These are phyloP conservation scores for Nevesoporus exiguus DNA, from an alignment of 768 basidiomycete species.

Conservation along the genomic window DNA sequence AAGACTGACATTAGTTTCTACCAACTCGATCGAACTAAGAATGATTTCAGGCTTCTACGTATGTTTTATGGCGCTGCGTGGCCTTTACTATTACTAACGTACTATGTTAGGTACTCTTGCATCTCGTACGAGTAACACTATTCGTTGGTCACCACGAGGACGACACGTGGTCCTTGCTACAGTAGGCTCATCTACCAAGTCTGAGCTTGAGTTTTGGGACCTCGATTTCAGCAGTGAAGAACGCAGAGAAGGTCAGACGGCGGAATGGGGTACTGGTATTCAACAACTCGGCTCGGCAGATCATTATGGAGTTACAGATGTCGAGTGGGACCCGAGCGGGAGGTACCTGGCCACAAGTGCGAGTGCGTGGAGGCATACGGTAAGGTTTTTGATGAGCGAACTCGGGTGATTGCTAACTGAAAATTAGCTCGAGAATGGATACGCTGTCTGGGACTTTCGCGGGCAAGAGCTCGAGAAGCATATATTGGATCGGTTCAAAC, in stretches of 20 bases:
- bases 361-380: slow-evolving; percentile 92
- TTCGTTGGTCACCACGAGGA: slow-evolving; percentile 95
- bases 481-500: slow-evolving; percentile 93
- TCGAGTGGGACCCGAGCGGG: slow-evolving; percentile 98
- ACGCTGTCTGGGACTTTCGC: slow-evolving; percentile 95
- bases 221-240: slow-evolving; percentile 80
- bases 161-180: slow-evolving; percentile 95
- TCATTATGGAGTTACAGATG: slow-evolving; percentile 96
- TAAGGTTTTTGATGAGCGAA: slow-evolving; percentile 37
- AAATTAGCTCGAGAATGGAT: slow-evolving; percentile 89
- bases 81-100: slow-evolving; percentile 3
- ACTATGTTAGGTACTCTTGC: slow-evolving; percentile 61
- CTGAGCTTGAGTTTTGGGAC: slow-evolving; percentile 99
- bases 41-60: slow-evolving; percentile 92
- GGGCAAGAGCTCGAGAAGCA: slow-evolving; percentile 92
- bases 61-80: slow-evolving; percentile 26
- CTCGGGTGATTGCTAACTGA: slow-evolving; percentile 8
- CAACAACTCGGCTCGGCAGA: slow-evolving; percentile 83
- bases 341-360: slow-evolving; percentile 91
- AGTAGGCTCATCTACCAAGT: slow-evolving; percentile 92
- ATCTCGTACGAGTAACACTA: slow-evolving; percentile 84
- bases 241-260: slow-evolving; percentile 41
- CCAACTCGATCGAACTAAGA: slow-evolving; percentile 87
- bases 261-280: slow-evolving; percentile 84
- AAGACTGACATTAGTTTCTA: slow-evolving; percentile 97